Evolutionary conservation across 768 basidiomycete genomes (phyloP), one percentile per base, ranked within the genome.

Genomic region (Russula sp.): DNA sequence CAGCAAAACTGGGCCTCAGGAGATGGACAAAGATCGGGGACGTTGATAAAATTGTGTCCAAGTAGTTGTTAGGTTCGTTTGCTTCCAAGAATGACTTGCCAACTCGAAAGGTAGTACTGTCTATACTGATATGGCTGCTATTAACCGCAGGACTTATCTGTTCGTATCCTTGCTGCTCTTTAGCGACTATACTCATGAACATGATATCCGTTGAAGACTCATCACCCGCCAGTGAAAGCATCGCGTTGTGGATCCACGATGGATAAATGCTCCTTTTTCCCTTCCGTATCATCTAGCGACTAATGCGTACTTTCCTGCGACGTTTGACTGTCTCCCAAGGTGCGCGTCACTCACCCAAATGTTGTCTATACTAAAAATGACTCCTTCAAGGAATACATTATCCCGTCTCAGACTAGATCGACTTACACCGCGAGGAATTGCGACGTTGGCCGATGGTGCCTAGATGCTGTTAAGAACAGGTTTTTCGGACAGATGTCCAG

Each of bases 41-140:
- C 40, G 40, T 18, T 60, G 48, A 64, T 10, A 14, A 13, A 18
- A 11, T 10, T n/a, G 34, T 0, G 20, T 61, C 42, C 51, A 24
- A 30, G 20, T 34, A n/a, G 30, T 18, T 46, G 24, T 18, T 46
- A 51, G 56, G 71, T 70, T 53, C 58, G 56, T 59, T 5, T 16
- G 8, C 54, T 11, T 50, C 18, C 30, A 22, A 57, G 38, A 24
- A 44, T 26, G 28, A 2, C 24, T 52, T 26, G 5, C 24, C 40
- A 46, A 34, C 59, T 56, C 34, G 48, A 20, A 28, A 30, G 26
- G 9, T 22, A 57, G 1, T 18, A 1, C 34, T 16, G n/a, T 40
- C 44, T 28, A 26, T 22, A 22, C 14, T 48, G 40, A 36, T 54
- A 42, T 16, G n/a, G 26, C 26, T 50, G 14, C n/a, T 56, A 22